phyloP scores from a whole-genome alignment of 2,329 filamentous ascomycete genomes.

The Claviceps purpurea region DNA sequence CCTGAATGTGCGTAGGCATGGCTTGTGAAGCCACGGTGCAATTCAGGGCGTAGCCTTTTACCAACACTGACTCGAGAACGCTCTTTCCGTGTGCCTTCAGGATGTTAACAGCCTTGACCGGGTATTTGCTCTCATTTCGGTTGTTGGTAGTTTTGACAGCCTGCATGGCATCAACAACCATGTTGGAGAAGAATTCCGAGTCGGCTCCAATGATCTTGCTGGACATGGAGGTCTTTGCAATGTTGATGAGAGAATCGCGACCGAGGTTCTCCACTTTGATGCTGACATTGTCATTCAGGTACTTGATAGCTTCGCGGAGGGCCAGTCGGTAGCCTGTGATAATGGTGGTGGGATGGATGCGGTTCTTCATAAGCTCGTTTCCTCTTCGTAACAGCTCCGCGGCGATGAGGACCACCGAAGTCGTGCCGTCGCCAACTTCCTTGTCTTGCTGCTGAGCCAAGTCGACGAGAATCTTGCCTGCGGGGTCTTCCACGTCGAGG shows the following conservation, averaged over 20 bases:
- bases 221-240: conserved; percentile 98
- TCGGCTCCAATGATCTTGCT: conserved; percentile 97
- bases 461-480: conserved; percentile 96
- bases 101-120: conserved; percentile 97
- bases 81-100: conserved; percentile 97
- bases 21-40: conserved; percentile 97
- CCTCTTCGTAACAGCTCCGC: conserved; percentile 85
- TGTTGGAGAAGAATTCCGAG: conserved; percentile 91
- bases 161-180: conserved; percentile 93
- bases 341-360: conserved; percentile 98
- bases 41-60: conserved; percentile 96
- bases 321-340: conserved; percentile 96
- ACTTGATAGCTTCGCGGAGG: conserved; percentile 90
- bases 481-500: conserved; percentile 93
- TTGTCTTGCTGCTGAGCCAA: conserved; percentile 97
- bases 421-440: conserved; percentile 96
- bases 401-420: conserved; percentile 92
- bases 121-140: conserved; percentile 85
- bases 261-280: conserved; percentile 88
- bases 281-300: conserved; percentile 97
- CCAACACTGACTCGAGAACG: conserved; percentile 70
- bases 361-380: conserved; percentile 99
- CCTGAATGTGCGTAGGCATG: conserved; percentile 83
- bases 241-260: conserved; percentile 80
- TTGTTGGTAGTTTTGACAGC: conserved; percentile 90